Percentiles rank a stretch among this genome's conserved stretches.
phyloP scores from a whole-genome alignment of 2,329 filamentous ascomycete species.

The Aureobasidium vineae region DNA sequence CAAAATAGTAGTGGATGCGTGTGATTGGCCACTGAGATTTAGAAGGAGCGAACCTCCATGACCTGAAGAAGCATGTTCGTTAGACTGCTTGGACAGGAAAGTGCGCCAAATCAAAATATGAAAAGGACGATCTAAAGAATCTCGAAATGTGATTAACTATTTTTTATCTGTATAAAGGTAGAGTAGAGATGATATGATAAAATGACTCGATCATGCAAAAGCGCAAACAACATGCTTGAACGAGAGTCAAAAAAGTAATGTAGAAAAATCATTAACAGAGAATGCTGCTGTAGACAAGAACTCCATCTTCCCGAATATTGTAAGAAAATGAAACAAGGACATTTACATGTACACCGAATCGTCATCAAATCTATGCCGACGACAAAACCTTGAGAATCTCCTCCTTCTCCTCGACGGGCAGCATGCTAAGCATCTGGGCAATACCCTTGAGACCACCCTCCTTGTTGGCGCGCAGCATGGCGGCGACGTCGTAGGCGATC shows the following conservation, averaged over 20 bases:
- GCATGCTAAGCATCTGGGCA: constrained; percentile 76
- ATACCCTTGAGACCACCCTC: constrained; percentile 79
- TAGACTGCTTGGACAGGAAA: too few relatives aligned
- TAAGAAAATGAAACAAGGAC: constrained; percentile 6
- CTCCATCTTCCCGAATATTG: constrained; percentile 4
- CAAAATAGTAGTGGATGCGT: neutral
- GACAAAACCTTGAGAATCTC: constrained; percentile 63
- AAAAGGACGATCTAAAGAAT: neutral
- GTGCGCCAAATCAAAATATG: too few relatives aligned
- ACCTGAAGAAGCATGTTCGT: neutral
- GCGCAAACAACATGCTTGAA: constrained; percentile 3
- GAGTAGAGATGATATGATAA: constrained; percentile 14
- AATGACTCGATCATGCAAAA: neutral
- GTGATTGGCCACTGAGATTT: neutral
- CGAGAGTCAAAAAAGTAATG: neutral
- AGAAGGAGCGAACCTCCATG: neutral
- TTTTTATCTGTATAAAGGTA: constrained; percentile 2
- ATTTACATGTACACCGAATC: constrained; percentile 21
- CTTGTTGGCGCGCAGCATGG: constrained; percentile 63
- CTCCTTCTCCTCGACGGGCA: constrained; percentile 87
- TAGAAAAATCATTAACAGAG: constrained; percentile 9
- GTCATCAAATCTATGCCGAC: constrained; percentile 39
- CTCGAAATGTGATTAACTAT: constrained; percentile 8
- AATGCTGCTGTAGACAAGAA: constrained; percentile 5
- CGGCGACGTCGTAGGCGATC: constrained; percentile 67